Evolutionary conservation across 352 stramenopile genomes (phyloP).

Genomic region (Globisporangium megalacanthum): DNA sequence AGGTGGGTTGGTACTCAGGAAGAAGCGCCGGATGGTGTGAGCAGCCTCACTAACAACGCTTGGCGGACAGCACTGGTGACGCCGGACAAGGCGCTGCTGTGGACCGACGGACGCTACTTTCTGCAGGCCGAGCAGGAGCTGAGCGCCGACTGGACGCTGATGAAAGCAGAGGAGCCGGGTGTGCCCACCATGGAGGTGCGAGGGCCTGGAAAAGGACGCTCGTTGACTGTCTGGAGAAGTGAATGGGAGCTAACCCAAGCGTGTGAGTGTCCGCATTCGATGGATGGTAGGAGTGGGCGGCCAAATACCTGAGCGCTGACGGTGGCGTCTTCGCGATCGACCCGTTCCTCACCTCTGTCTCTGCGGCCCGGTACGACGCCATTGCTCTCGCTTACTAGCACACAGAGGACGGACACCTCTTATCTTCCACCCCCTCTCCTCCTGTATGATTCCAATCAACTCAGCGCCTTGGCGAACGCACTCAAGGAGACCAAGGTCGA

Average conservation of each 20-base stretch:
- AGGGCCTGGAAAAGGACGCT: neutral
- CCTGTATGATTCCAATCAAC: neutral
- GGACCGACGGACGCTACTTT: conserved; percentile 98
- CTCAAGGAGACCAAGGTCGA: conserved; percentile 67
- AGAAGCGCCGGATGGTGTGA: neutral
- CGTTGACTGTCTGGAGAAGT: too few relatives aligned
- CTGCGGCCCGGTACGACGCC: conserved; percentile 49
- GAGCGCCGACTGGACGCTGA: conserved; percentile 92
- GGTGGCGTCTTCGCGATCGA: conserved; percentile 92
- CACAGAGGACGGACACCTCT: too few relatives aligned
- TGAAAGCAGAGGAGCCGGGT: conserved; percentile 91
- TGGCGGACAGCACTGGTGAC: conserved; percentile 61
- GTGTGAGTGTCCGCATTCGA: neutral
- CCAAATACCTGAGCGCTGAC: conserved; percentile 50
- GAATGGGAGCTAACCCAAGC: neutral
- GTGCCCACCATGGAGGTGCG: conserved; percentile 89
- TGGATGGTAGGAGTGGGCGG: conserved; percentile 50
- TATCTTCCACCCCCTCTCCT: too few relatives aligned
- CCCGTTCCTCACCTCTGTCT: conserved; percentile 91
- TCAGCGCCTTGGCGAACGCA: conserved; percentile 56
- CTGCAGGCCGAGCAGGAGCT: conserved; percentile 95
- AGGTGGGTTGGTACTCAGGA: conserved; percentile 20
- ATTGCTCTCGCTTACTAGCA: too few relatives aligned
- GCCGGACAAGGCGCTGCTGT: conserved; percentile 88
- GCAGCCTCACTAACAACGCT: neutral